These are phyloP conservation scores for Kwoniella pini DNA, from an alignment of 768 basidiomycete genomes.

Conservation along the genomic window DNA sequence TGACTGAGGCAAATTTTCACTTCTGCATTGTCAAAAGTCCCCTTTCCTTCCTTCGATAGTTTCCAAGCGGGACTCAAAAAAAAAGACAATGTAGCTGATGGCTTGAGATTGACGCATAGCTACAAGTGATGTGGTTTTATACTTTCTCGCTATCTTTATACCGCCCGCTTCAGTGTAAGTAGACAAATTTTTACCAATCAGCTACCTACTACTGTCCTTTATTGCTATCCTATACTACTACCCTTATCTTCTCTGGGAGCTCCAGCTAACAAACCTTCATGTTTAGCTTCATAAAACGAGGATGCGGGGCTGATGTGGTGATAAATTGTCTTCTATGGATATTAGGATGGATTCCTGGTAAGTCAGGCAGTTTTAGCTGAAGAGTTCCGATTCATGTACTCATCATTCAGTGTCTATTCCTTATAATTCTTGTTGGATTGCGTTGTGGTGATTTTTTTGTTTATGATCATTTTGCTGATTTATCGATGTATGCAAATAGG, in stretches of 20 bases:
- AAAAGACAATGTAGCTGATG: not conserved
- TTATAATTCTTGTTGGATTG: too few species aligned
- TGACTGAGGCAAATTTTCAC: not conserved
- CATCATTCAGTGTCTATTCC: too few species aligned
- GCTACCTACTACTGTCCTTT: not conserved
- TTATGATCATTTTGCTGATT: too few species aligned
- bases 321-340: constrained; percentile 56
- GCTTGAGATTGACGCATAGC: constrained; percentile 39
- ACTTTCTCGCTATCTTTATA: constrained; percentile 52
- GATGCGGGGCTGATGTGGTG: constrained; percentile 13
- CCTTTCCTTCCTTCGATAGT: not conserved
- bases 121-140: constrained; percentile 55
- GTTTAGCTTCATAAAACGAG: constrained; percentile 22
- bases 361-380: too few species aligned
- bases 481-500: constrained; percentile 34
- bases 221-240: not conserved
- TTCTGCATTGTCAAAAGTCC: not conserved
- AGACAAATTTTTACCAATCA: not conserved
- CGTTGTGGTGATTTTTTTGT: too few species aligned
- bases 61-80: not conserved
- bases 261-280: too few species aligned
- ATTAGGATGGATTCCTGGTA: constrained; percentile 61
- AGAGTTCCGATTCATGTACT: too few species aligned
- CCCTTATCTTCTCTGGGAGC: not conserved
- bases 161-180: constrained; percentile 50